Conservation (phyloP, 306 rosid species). For the Medicago truncatula region DNA sequence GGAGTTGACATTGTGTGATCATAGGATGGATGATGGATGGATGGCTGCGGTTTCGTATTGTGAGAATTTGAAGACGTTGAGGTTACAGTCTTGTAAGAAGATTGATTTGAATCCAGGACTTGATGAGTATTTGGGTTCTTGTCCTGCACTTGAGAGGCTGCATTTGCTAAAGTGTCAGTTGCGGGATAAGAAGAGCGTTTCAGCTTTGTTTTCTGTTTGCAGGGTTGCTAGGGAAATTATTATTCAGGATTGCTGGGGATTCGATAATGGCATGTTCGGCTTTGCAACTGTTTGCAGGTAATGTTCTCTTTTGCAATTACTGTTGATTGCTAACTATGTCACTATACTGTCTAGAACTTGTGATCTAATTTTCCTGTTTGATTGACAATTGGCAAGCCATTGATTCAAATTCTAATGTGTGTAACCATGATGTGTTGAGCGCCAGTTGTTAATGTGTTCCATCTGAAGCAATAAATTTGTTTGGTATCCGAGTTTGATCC, state of each 20-base stretch:
- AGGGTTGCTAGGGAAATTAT: conserved; percentile 70
- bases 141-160: conserved; percentile 73
- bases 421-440: not conserved
- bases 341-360: not conserved
- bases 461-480: not conserved
- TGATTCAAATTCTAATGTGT: not conserved
- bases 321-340: not conserved
- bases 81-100: conserved; percentile 68
- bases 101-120: conserved; percentile 67
- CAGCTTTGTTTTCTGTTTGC: conserved; percentile 71
- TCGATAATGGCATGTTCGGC: conserved; percentile 65
- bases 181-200: conserved; percentile 61
- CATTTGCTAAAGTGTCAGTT: conserved; percentile 82
- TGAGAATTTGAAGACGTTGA: conserved; percentile 84
- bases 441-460: not conserved
- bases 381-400: conserved; percentile 1
- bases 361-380: conserved; percentile 3
- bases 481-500: not conserved
- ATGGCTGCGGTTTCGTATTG: conserved; percentile 74
- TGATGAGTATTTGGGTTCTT: conserved; percentile 72
- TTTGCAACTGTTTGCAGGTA: conserved; percentile 80
- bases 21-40: conserved; percentile 95
- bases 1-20: conserved; percentile 80
- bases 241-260: conserved; percentile 88
- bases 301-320: conserved; percentile 9